A percentile compares a stretch with the other conserved stretches of the same genome.
Evolutionary conservation across 148 eudicot species (phyloP).

Genomic region (Nyssa sinensis): DNA sequence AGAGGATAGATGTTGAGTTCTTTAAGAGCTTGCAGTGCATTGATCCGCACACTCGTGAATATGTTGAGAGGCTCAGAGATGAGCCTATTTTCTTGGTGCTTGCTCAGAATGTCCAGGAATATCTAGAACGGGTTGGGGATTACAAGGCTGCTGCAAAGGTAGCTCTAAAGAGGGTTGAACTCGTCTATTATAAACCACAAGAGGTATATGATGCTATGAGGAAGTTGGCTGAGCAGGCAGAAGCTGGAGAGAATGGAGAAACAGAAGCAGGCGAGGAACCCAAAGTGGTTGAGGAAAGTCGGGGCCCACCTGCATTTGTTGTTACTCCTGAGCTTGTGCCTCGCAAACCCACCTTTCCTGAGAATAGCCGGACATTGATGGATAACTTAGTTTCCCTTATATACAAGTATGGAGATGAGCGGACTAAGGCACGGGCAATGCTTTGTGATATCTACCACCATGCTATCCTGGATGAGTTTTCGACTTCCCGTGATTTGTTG

Average conservation of each 20-base stretch:
- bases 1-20: slow-evolving; percentile 77
- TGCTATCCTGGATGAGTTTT: slow-evolving; percentile 79
- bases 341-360: slow-evolving; percentile 76
- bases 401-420: slow-evolving; percentile 80
- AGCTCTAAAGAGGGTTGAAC: slow-evolving; percentile 61
- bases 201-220: slow-evolving; percentile 87
- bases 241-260: slow-evolving; percentile 35
- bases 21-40: slow-evolving; percentile 72
- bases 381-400: slow-evolving; percentile 81
- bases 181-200: slow-evolving; percentile 65
- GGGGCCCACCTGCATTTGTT: slow-evolving; percentile 68
- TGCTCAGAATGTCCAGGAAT: slow-evolving; percentile 71
- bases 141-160: slow-evolving; percentile 64
- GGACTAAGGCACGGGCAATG: slow-evolving; percentile 96
- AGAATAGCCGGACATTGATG: slow-evolving; percentile 75
- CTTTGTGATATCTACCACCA: slow-evolving; percentile 92
- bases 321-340: slow-evolving; percentile 68
- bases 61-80: slow-evolving; percentile 70
- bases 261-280: slow-evolving; percentile 34
- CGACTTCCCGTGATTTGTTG: slow-evolving; percentile 72
- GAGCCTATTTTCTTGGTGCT: slow-evolving; percentile 64
- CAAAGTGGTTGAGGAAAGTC: slow-evolving; percentile 39
- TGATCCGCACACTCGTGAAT: slow-evolving; percentile 79
- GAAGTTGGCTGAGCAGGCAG: slow-evolving; percentile 62
- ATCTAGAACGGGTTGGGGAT: slow-evolving; percentile 51